Evolutionary conservation across 192 early-diverging fungal species (phyloP).

Genomic region (Backusella tarrabulga): DNA sequence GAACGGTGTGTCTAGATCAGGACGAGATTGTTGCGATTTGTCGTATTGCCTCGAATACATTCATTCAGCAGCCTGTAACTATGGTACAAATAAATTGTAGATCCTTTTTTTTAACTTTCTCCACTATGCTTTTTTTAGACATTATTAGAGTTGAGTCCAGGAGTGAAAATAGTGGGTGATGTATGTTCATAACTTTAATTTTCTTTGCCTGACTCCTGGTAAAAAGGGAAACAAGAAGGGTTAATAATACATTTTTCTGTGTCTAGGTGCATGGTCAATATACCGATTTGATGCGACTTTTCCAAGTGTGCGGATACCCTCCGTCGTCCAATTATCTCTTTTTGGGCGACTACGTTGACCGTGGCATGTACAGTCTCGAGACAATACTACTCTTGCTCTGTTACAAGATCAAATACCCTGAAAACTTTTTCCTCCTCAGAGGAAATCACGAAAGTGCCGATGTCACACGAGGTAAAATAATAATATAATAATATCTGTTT

Average conservation of each 20-base stretch:
- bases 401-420: constrained; percentile 97
- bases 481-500: too few species aligned
- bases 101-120: background rate
- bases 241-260: background rate
- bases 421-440: constrained; percentile 93
- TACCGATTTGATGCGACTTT: constrained; percentile 85
- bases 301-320: constrained; percentile 92
- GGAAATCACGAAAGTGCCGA: constrained; percentile 97
- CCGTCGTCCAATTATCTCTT: constrained; percentile 90
- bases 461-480: constrained; percentile 76
- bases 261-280: constrained; percentile 81
- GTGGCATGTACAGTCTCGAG: constrained; percentile 93
- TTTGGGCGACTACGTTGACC: constrained; percentile 96
- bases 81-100: background rate
- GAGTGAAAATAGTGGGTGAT: constrained; percentile 15
- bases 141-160: constrained; percentile 9
- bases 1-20: constrained; percentile 80
- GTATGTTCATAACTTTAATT: background rate
- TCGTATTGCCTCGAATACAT: constrained; percentile 79
- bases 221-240: background rate
- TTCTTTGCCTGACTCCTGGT: background rate
- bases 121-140: background rate
- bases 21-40: constrained; percentile 86
- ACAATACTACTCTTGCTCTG: constrained; percentile 91
- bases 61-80: constrained; percentile 76